Evolutionary conservation across 352 stramenopile genomes (phyloP).

Genomic region (Pseudoperonospora humuli): DNA sequence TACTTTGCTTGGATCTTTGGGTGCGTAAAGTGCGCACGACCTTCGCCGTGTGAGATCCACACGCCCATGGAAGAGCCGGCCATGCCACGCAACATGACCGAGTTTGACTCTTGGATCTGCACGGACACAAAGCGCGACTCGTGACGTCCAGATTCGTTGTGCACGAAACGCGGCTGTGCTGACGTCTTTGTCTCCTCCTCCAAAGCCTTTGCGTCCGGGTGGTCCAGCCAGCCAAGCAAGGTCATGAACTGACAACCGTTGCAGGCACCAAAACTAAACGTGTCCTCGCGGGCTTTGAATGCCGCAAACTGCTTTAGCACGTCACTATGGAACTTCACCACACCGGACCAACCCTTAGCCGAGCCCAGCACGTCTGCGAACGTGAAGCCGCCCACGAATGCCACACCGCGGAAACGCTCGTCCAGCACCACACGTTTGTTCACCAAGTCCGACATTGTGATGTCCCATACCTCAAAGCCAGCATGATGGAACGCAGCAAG

Average conservation of each 20-base stretch:
- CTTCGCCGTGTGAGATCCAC: conserved; percentile 94
- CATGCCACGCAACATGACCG: conserved; percentile 98
- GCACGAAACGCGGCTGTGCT: conserved; percentile 91
- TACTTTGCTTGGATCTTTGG: conserved; percentile 84
- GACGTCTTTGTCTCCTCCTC: conserved; percentile 49
- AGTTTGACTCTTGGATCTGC: conserved; percentile 90
- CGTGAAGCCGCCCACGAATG: conserved; percentile 98
- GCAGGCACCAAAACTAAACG: conserved; percentile 98
- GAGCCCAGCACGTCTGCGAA: conserved; percentile 98
- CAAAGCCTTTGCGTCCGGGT: conserved; percentile 41
- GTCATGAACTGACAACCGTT: conserved; percentile 99
- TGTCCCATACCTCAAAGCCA: conserved; percentile 97
- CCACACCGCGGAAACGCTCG: conserved; percentile 92
- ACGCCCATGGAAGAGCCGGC: conserved; percentile 93
- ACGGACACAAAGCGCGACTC: conserved; percentile 97
- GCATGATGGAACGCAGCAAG: conserved; percentile 93
- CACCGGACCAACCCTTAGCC: conserved; percentile 97
- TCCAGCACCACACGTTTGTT: conserved; percentile 87
- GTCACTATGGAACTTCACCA: conserved; percentile 96
- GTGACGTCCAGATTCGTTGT: conserved; percentile 95
- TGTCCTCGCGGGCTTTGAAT: conserved; percentile 94
- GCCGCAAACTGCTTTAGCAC: conserved; percentile 94
- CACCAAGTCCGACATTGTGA: conserved; percentile 96
- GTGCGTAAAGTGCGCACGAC: conserved; percentile 95
- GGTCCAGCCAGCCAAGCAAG: conserved; percentile 94